Evolutionary conservation across 441 rosid species (phyloP), one percentile per base, ranked within the genome.

Genomic region (Isatis lusitanica): DNA sequence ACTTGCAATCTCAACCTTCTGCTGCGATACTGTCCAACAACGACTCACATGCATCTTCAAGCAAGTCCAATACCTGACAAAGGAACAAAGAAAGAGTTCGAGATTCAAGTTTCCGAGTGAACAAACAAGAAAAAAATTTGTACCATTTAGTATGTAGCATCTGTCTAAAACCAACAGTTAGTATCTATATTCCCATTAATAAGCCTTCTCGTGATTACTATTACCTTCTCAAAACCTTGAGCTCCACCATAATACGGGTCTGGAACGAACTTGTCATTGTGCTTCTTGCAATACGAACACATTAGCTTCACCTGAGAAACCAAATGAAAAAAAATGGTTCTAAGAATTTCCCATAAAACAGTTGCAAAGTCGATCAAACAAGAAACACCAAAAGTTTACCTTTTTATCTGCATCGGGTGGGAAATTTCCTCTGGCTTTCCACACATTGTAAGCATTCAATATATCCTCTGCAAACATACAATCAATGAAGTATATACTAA

Each of bases 21-120:
- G 86, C 81, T 77, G 82, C 59, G 65, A 91, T 78, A 83, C 84
- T 84, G 71, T 94, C 96, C 78, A 94, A 71, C 86, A 90, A 75
- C n/a, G 97, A 90, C 72, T 85, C 93, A 52, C 97, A 94, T 15
- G 95, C 95, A 85, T 94, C 97, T 80, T 89, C 97, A 72, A 92
- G 97, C 73, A 92, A 64, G 80, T 92, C 93, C 77, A 94, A 70
- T 60, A 92, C 98, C 97, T 92, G 83, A 55, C 33, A 55, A 61
- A 18, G 57, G 18, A 16, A 55, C 38, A 15, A 51, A 48, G 56
- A 58, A 44, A 39, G 16, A 30, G 35, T 10, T 63, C 56, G 42
- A n/a, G 47, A 46, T 35, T 73, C 21, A n/a, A 18, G 10, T 43
- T 35, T 15, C 38, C 8, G 5, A 16, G n/a, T 4, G 42, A 33